Percentiles rank a stretch among this genome's conserved stretches.
phyloP scores from a whole-genome alignment of 495 filamentous ascomycete species.

The Annulohypoxylon stygium region DNA sequence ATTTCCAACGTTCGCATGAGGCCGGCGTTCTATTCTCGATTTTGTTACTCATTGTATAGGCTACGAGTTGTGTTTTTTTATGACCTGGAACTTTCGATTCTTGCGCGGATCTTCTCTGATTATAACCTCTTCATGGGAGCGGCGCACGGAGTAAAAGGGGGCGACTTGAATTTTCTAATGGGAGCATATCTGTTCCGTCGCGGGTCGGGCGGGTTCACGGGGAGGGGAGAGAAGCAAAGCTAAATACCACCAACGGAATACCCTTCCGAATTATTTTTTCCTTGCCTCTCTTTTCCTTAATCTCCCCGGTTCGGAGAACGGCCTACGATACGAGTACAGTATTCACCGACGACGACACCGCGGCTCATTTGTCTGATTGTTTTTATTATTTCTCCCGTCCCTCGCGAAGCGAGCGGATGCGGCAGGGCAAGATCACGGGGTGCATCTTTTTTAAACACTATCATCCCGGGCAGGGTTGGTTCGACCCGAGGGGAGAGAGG shows the following conservation, averaged over 20 bases:
- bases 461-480: slow-evolving; percentile 9
- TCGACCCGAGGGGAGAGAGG: neutral
- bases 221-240: slow-evolving; percentile 11
- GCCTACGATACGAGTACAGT: slow-evolving; percentile 21
- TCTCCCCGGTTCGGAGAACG: slow-evolving; percentile 16
- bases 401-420: slow-evolving; percentile 12
- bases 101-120: neutral
- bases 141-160: slow-evolving; percentile 38
- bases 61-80: slow-evolving; percentile 36
- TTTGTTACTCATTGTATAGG: slow-evolving; percentile 43
- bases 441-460: neutral
- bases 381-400: neutral
- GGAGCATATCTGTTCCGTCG: slow-evolving; percentile 9
- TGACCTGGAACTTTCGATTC: slow-evolving; percentile 17
- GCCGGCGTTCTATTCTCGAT: slow-evolving; percentile 35
- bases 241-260: slow-evolving; percentile 20
- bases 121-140: slow-evolving; percentile 21
- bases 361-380: slow-evolving; percentile 4
- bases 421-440: slow-evolving; percentile 6
- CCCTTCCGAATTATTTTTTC: neutral
- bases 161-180: slow-evolving; percentile 7
- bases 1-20: slow-evolving; percentile 33
- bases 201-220: slow-evolving; percentile 4
- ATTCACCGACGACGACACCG: slow-evolving; percentile 13
- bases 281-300: slow-evolving; percentile 1